Conservation (phyloP, 2,329 filamentous ascomycete genomes). For the Ceratocystis smalleyi region DNA sequence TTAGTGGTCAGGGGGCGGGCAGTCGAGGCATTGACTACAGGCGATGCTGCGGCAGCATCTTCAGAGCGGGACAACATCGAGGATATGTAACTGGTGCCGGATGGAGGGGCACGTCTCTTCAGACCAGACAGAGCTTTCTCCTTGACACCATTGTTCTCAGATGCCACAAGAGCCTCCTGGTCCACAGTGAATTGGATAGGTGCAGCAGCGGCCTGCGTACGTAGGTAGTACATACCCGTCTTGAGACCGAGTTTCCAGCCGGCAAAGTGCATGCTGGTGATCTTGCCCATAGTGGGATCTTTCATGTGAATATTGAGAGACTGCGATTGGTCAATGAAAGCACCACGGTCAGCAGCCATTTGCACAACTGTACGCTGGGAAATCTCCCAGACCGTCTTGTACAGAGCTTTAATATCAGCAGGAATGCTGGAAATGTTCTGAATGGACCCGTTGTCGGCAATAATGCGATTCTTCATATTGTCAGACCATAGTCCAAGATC, state of each 20-base stretch:
- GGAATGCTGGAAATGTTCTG: constrained; percentile 97
- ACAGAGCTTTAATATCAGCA: constrained; percentile 84
- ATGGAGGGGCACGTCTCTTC: constrained; percentile 55
- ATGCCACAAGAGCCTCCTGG: constrained; percentile 80
- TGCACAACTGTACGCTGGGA: constrained; percentile 89
- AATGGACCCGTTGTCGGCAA: constrained; percentile 86
- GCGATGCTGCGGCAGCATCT: constrained; percentile 44
- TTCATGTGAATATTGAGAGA: constrained; percentile 99
- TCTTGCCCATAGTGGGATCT: constrained; percentile 98
- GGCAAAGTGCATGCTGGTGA: constrained; percentile 98
- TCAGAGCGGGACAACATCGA: constrained; percentile 49
- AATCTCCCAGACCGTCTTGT: constrained; percentile 99
- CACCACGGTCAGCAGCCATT: constrained; percentile 96
- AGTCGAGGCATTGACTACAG: constrained; percentile 37
- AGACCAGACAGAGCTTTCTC: constrained; percentile 37
- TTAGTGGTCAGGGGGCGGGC: constrained; percentile 54
- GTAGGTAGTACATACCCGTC: constrained; percentile 99
- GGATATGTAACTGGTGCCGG: constrained; percentile 37
- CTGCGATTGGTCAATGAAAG: constrained; percentile 97
- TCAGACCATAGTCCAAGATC: constrained; percentile 98
- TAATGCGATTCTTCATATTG: constrained; percentile 99
- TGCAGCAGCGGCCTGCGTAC: constrained; percentile 88
- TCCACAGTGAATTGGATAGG: constrained; percentile 99
- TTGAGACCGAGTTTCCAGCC: constrained; percentile 99
- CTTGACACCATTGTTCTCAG: constrained; percentile 57